Base-by-base conservation (phyloP, 805 yeast species). In the Clavispora fructus region DNA sequence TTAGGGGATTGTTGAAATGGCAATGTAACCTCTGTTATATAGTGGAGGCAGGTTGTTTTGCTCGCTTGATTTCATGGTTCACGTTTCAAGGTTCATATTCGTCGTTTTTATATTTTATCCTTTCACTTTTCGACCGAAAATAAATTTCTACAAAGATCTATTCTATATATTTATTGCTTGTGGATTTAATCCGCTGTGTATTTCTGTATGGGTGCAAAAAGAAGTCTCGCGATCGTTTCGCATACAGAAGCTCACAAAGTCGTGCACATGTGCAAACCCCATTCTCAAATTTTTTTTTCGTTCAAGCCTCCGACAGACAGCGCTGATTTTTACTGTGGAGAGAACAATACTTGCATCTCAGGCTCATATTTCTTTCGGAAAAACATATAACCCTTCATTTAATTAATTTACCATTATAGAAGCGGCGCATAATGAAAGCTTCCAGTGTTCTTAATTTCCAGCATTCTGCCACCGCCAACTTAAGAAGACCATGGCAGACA, bases 401-500 rank as follows among this genome's bases (percentile, higher is more conserved):
- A 3, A 10, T 16, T 13, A 30, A 17, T 9, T 10, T 10, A 7
- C 19, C 8, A 13, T 13, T 2, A 40, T n/a, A 29, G 30, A 30
- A 17, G 14, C 28, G 30, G 27, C 27, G 9, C 39, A 42, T 32
- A 35, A 56, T 56, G 59, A 56, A 47, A 45, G 54, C 58, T n/a
- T 47, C 54, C 6, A 27, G 47, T 17, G 53, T 54, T 11, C 45
- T 46, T 41, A 45, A 40, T 35, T 56, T 56, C 45, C 66, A 61
- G 53, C 63, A 54, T 43, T 42, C 65, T 10, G 62, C 63, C 13
- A 45, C 59, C 13, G 59, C 76, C 23, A 71, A 70, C 42, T 77
- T 91, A 47, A 79, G 85, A 51, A 79, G 95, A 55, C 97, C 97
- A 37, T 90, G 97, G 97, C 85, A 87, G 59, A 85, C 84, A 33